phyloP scores from a whole-genome alignment of 2,329 filamentous ascomycete species.

The Colletotrichum paranaense region DNA sequence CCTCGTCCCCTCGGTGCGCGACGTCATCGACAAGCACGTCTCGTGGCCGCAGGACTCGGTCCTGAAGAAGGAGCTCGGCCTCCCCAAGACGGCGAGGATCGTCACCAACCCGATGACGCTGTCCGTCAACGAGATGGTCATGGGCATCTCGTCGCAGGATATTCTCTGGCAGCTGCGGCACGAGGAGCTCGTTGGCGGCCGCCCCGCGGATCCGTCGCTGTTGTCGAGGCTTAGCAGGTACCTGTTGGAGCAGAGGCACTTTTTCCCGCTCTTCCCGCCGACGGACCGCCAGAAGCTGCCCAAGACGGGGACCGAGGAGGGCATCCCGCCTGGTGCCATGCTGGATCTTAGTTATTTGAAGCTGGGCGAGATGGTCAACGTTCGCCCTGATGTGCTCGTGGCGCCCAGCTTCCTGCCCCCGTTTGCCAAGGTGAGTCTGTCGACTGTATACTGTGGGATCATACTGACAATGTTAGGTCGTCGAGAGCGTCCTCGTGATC shows the following conservation, averaged over 20 bases:
- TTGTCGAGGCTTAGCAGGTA: slow-evolving; percentile 80
- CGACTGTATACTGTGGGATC: neutral
- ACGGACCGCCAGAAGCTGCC: slow-evolving; percentile 75
- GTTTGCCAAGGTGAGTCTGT: slow-evolving; percentile 80
- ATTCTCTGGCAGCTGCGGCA: slow-evolving; percentile 83
- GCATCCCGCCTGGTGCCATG: slow-evolving; percentile 77
- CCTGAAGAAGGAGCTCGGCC: slow-evolving; percentile 75
- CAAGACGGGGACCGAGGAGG: slow-evolving; percentile 70
- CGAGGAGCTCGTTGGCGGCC: slow-evolving; percentile 75
- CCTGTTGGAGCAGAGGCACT: slow-evolving; percentile 90
- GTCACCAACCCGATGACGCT: slow-evolving; percentile 93
- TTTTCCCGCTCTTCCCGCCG: slow-evolving; percentile 89
- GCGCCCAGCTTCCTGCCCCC: slow-evolving; percentile 85
- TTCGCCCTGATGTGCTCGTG: slow-evolving; percentile 85
- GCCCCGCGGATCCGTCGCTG: slow-evolving; percentile 67
- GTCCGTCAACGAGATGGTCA: slow-evolving; percentile 85
- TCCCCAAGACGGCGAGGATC: slow-evolving; percentile 81
- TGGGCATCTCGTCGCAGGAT: slow-evolving; percentile 88
- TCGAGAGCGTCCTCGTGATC: slow-evolving; percentile 89
- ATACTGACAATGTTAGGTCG: slow-evolving; percentile 68
- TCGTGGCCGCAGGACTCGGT: slow-evolving; percentile 81
- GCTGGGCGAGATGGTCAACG: slow-evolving; percentile 89
- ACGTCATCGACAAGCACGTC: slow-evolving; percentile 84
- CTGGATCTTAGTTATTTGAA: slow-evolving; percentile 88
- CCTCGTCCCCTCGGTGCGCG: slow-evolving; percentile 84